Conservation (phyloP, 257 asterid genomes). For the Cynanchum wilfordii region DNA sequence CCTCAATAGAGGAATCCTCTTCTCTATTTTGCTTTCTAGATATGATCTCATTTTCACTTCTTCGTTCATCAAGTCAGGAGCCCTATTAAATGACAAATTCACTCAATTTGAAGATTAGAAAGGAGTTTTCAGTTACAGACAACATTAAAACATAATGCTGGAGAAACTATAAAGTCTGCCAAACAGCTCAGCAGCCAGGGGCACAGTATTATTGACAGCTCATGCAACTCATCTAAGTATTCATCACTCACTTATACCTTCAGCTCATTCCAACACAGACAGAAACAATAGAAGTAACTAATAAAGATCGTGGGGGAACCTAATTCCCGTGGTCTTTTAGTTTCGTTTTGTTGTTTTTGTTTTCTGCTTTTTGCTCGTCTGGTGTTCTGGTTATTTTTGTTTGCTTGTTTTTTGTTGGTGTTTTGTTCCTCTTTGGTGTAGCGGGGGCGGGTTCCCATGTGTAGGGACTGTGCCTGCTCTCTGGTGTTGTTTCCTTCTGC, state of each 20-base stretch:
- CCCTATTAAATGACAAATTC: slow-evolving; percentile 36
- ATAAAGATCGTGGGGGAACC: too few species aligned
- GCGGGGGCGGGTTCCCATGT: too few species aligned
- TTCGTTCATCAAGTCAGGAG: slow-evolving; percentile 36
- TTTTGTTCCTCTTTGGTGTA: too few species aligned
- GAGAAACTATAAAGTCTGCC: neutral
- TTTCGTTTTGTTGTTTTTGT: too few species aligned
- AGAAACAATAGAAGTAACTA: neutral
- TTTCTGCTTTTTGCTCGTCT: too few species aligned
- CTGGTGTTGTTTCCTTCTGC: too few species aligned
- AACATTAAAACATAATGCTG: neutral
- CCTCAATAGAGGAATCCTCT: slow-evolving; percentile 64
- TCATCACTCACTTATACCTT: too few species aligned
- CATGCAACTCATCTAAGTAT: neutral
- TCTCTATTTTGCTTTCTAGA: slow-evolving; percentile 42
- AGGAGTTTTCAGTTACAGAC: neutral
- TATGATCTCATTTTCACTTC: too few species aligned
- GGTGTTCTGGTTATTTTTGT: too few species aligned
- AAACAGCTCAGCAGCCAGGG: neutral
- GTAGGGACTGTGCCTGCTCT: too few species aligned
- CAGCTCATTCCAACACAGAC: neutral
- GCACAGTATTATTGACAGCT: neutral
- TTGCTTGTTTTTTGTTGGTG: too few species aligned
- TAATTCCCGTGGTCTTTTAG: too few species aligned
- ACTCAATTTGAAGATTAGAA: neutral